Evolutionary conservation across 139 green algal genomes (phyloP).

Genomic region (Asterochloris erici): DNA sequence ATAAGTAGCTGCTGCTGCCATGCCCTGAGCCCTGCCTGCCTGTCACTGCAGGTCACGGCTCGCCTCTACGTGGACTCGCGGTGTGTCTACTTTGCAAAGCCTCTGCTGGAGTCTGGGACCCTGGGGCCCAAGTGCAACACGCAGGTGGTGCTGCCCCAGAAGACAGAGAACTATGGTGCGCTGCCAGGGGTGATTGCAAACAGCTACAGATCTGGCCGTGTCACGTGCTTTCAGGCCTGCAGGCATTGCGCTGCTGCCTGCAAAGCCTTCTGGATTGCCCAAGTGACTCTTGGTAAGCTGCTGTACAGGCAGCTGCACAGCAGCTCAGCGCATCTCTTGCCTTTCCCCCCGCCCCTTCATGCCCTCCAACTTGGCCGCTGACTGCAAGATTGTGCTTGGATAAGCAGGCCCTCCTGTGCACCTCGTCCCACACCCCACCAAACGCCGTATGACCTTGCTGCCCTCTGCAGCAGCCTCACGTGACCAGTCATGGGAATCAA

Average conservation of each 20-base stretch:
- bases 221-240: background rate
- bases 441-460: too few species aligned
- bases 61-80: conserved; percentile 87
- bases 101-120: conserved; percentile 94
- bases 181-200: background rate
- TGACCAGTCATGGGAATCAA: too few species aligned
- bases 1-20: conserved; percentile 68
- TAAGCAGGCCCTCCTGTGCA: too few species aligned
- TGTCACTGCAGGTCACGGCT: conserved; percentile 19
- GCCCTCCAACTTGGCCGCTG: too few species aligned
- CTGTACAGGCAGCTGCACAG: too few species aligned
- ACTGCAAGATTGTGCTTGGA: too few species aligned
- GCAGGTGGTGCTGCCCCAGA: conserved; percentile 79
- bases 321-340: too few species aligned
- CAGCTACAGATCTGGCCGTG: background rate
- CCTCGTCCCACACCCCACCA: too few species aligned
- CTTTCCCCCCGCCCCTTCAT: too few species aligned
- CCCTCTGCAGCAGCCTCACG: too few species aligned
- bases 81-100: conserved; percentile 98
- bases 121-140: conserved; percentile 99
- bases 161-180: conserved; percentile 97
- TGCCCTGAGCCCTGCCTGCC: too few species aligned
- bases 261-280: background rate
- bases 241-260: background rate
- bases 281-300: background rate